Evolutionary conservation across 2,329 filamentous ascomycete genomes (phyloP), one percentile per base, ranked within the genome.

Genomic region (Aspergillus sp.): DNA sequence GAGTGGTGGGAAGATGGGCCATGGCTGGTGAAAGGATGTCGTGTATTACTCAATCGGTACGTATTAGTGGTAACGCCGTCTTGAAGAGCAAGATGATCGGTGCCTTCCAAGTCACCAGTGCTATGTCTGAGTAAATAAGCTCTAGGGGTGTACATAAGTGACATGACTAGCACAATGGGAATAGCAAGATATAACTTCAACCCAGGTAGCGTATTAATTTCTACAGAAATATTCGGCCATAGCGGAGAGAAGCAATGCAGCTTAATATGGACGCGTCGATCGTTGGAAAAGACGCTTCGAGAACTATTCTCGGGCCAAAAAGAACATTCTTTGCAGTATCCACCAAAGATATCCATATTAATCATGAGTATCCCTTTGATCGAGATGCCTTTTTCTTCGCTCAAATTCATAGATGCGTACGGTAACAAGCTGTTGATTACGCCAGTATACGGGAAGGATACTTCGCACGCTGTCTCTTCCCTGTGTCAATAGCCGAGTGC

Each of bases 401-500:
- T 28, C 3, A 8, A 11, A 15, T 43, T 46, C 55, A 54, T 55
- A 50, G 52, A 55, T 60, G 17, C 11, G 48, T 61, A 61, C n/a
- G 19, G 48, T 57, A 47, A 61, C 30, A 8, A 3, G 15, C 19
- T 58, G 57, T 56, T n/a, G 22, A 15, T 28, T 5, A n/a, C 31
- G 23, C 43, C 17, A 8, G 6, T 25, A 47, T 54, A 66, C 63
- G 17, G 59, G 59, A 58, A 49, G 25, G 11, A 57, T 58, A 62
- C 58, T 28, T 23, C n/a, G 25, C 53, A 62, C 59, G 56, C 60
- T 58, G 2, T 13, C 46, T 28, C 38, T 31, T 38, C 19, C 6
- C 19, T 17, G 25, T 17, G 43, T 65, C 66, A 65, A 59, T 68
- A 54, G 50, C 67, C 62, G 63, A 63, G 48, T 63, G 61, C 57